Percentiles rank a stretch among this genome's conserved stretches.
These are phyloP conservation scores for Yamadazyma buinensis DNA, from an alignment of 1,139 yeast genomes.

Conservation along the genomic window DNA sequence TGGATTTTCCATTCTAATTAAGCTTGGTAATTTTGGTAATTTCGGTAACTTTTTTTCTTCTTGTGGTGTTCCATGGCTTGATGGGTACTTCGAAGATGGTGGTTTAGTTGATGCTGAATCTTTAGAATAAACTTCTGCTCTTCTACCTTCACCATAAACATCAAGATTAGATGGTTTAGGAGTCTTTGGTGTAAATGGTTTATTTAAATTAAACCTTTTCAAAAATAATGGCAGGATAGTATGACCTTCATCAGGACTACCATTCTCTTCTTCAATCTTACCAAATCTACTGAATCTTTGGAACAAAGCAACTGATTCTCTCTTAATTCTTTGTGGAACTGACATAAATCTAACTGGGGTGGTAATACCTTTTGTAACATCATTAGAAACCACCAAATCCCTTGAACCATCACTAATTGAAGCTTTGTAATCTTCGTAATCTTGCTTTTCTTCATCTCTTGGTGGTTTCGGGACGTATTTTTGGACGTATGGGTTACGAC, in stretches of 20 bases:
- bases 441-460: neutral
- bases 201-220: constrained; percentile 29
- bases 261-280: constrained; percentile 7
- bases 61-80: neutral
- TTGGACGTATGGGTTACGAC: neutral
- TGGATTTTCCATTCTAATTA: constrained; percentile 12
- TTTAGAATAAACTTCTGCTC: neutral
- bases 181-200: constrained; percentile 14
- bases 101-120: neutral
- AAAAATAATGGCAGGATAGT: constrained; percentile 31
- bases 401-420: neutral
- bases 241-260: neutral
- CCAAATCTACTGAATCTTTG: constrained; percentile 10
- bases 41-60: constrained; percentile 1
- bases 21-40: constrained; percentile 18
- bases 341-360: constrained; percentile 14
- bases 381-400: neutral
- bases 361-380: neutral
- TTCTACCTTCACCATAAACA: constrained; percentile 2
- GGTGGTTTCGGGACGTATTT: neutral
- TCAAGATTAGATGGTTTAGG: constrained; percentile 1
- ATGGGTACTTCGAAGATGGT: constrained; percentile 1
- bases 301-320: constrained; percentile 8
- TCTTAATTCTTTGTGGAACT: constrained; percentile 10
- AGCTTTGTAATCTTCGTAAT: neutral